Evolutionary conservation across 1,139 yeast species (phyloP).

Genomic region (Saccharomycopsis hybrid): DNA sequence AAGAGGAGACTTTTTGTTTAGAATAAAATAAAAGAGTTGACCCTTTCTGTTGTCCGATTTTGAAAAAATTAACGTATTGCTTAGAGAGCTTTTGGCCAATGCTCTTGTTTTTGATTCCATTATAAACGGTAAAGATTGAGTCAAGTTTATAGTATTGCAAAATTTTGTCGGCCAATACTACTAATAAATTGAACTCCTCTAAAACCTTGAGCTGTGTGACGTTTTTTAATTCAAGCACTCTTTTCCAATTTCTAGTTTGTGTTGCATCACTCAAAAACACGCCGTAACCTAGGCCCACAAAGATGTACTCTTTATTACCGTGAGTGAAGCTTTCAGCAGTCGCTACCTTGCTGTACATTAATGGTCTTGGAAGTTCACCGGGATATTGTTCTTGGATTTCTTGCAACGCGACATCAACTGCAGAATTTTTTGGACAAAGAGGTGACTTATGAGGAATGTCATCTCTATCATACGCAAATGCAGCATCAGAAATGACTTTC

Average conservation of each 20-base stretch:
- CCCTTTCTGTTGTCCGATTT: conserved; percentile 55
- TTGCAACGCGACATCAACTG: conserved; percentile 45
- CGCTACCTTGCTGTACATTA: conserved; percentile 33
- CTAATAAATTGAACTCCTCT: conserved; percentile 48
- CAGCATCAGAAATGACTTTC: conserved; percentile 48
- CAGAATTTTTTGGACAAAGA: conserved; percentile 56
- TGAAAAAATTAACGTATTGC: conserved; percentile 46
- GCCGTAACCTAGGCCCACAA: conserved; percentile 42
- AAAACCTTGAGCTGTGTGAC: conserved; percentile 60
- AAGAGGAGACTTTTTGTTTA: conserved; percentile 35
- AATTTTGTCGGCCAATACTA: conserved; percentile 53
- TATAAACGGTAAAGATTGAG: conserved; percentile 28
- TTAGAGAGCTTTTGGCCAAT: conserved; percentile 31
- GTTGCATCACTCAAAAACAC: conserved; percentile 34
- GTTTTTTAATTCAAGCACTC: conserved; percentile 46
- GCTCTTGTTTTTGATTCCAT: conserved; percentile 27
- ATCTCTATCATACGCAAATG: conserved; percentile 57
- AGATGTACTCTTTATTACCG: conserved; percentile 32
- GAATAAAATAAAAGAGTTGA: conserved; percentile 52
- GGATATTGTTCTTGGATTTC: conserved; percentile 28
- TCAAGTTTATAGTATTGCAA: conserved; percentile 57
- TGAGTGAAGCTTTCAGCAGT: conserved; percentile 42
- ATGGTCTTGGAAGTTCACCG: conserved; percentile 20
- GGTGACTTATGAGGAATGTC: conserved; percentile 53
- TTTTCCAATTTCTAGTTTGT: conserved; percentile 45